Evolutionary conservation across 768 basidiomycete species (phyloP).

Genomic region (Leucosporidium scottii): DNA sequence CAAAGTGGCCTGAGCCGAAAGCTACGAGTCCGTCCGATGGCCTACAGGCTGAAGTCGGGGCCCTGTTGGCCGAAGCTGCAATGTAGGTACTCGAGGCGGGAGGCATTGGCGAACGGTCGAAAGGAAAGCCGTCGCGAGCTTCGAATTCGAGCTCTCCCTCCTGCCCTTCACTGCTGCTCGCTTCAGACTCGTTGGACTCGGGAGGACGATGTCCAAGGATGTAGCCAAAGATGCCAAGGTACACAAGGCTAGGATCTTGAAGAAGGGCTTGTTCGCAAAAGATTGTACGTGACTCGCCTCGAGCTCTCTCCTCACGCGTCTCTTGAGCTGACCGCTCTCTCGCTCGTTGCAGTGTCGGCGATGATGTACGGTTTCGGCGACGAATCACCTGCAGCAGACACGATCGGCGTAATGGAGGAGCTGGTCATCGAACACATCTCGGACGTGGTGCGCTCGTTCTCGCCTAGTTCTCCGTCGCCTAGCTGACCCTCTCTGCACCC

Average conservation of each 20-base stretch:
- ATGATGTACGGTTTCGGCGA: slow-evolving; percentile 78
- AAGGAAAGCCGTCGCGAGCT: too few species aligned
- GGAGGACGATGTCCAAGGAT: not conserved
- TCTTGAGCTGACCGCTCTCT: not conserved
- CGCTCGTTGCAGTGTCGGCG: slow-evolving; percentile 15
- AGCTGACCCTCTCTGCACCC: slow-evolving; percentile 5
- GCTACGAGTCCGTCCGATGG: slow-evolving; percentile 46
- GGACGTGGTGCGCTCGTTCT: slow-evolving; percentile 61
- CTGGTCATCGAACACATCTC: slow-evolving; percentile 83
- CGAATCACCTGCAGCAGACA: slow-evolving; percentile 77
- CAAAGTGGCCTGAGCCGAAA: slow-evolving; percentile 53
- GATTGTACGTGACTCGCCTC: slow-evolving; percentile 19
- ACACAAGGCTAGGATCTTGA: not conserved
- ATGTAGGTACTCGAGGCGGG: slow-evolving; percentile 33
- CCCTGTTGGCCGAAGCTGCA: slow-evolving; percentile 40
- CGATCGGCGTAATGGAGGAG: slow-evolving; percentile 87
- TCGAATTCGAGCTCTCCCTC: too few species aligned
- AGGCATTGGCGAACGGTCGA: too few species aligned
- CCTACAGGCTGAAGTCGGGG: slow-evolving; percentile 38
- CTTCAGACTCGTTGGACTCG: too few species aligned
- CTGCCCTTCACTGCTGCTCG: too few species aligned
- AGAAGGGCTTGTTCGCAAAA: slow-evolving; percentile 35
- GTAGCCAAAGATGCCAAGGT: not conserved
- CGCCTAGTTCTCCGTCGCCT: not conserved
- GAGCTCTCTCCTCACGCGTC: too few species aligned